Base-by-base conservation (phyloP, 352 stramenopile genomes). In the Pythium dissotocum region DNA sequence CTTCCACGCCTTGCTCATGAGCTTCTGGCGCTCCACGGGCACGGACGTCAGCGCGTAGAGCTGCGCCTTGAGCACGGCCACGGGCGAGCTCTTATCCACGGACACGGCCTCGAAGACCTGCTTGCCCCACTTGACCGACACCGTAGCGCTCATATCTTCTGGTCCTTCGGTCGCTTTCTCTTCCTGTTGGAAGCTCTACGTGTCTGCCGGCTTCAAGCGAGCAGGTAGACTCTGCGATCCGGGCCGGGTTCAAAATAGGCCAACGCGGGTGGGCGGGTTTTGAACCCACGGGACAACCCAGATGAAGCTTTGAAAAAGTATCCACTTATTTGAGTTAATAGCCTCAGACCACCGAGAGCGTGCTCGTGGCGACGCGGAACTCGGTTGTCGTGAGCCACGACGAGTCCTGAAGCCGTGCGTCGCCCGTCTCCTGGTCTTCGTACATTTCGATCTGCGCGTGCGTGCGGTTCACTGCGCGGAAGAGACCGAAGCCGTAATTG, bases 1-100 rank as follows among this genome's bases (percentile, higher is more conserved):
- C 69, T 96, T 96, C 88, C 88, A 96, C 9, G 86, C 85, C 65
- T 96, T 96, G 64, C 77, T 89, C 88, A 96, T 96, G 75, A 96
- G 77, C 69, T 96, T 96, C 73, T 96, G 88, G 44, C 88, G 88
- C 62, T 93, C 88, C 46, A 94, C 79, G 10, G 88, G 88, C 59
- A 96, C 88, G 51, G 69, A 79, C 63, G 88, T 96, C 53, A 96
- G 86, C 61, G 79, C 75, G 53, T 90, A 93, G 36, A 96, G 83
- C 80, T 96, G 83, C 72, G 85, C 85, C 72, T 93, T 91, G 53
- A 96, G 73, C 67, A 84, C 81, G 3, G 81, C 76, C 28, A 96
- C 87, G 6, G 80, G 72, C 40, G 78, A 73, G 32, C 61, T 54
- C 66, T 91, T 91, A 76, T 96, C 85, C 57, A 96, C 75, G 13